Evolutionary conservation across 2,329 filamentous ascomycete genomes (phyloP), one percentile per base, ranked within the genome.

Genomic region (Ceratocystis albifundus): DNA sequence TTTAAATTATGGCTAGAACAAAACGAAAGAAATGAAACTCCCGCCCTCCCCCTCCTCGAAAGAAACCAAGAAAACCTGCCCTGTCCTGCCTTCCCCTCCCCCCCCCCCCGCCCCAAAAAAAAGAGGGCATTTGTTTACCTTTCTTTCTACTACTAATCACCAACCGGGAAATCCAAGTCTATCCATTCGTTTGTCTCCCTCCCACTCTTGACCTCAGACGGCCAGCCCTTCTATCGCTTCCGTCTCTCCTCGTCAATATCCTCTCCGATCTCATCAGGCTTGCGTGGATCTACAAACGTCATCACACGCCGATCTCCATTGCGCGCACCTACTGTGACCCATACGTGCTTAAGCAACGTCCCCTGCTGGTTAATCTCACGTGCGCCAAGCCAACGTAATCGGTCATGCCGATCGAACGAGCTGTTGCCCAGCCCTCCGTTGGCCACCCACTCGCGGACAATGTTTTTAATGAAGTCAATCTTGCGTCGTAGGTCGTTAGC

Each of bases 401-500:
- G 78, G 10, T 75, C 73, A 53, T 81, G 79, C 65, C 78, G 77
- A 68, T 76, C 77, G 80, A 86, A 85, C 69, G 81, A 78, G 70
- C 82, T 84, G 73, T 84, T 85, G 64, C 89, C 89, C 41, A 92
- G 75, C 1, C 89, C 89, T 2, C 84, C 85, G 70, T 88, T 86
- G 66, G 73, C 71, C 12, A 85, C 82, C 89, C 89, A 93, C 73
- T 90, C 87, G 69, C 81, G 81, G 10, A 90, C 80, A 17, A 90
- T 81, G 64, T 80, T 76, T 70, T 82, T 80, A 71, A 92, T 84
- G 72, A 92, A 92, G 68, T 85, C 81, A 67, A 93, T 81, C 77
- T 93, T 93, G 71, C 80, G 80, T 44, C 86, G 83, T 72, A 93
- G 84, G 70, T 86, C 83, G 73, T 93, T 93, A 50, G 87, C 86